Percentiles rank a stretch among this genome's conserved stretches.
These are phyloP conservation scores for Trichoderma pleuroti DNA, from an alignment of 2,329 filamentous ascomycete genomes.

Conservation along the genomic window DNA sequence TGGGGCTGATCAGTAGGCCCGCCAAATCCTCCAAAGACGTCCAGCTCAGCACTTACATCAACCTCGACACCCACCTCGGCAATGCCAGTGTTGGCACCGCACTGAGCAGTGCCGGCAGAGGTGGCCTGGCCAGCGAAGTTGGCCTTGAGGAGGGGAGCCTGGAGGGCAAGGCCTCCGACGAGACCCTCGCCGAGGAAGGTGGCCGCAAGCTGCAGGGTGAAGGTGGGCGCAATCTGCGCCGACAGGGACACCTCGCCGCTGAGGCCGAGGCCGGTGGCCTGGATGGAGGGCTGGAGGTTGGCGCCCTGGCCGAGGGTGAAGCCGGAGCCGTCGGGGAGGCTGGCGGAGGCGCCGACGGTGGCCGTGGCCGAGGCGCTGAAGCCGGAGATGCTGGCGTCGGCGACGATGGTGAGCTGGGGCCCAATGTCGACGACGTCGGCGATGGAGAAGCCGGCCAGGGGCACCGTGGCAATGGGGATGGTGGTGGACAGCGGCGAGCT, in stretches of 20 bases:
- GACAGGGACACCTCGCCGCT: not conserved
- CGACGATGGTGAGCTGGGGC: conserved; percentile 10
- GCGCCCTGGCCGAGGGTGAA: not conserved
- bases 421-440: conserved; percentile 12
- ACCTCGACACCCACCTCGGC: not conserved
- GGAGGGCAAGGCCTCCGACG: not conserved
- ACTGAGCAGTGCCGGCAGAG: not conserved
- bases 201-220: conserved; percentile 10
- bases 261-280: not conserved
- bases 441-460: conserved; percentile 14
- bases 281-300: not conserved
- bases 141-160: not conserved
- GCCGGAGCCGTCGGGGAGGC: conserved; percentile 14
- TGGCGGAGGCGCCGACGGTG: conserved; percentile 4
- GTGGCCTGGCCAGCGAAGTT: not conserved
- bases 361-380: not conserved
- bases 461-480: conserved; percentile 2
- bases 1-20: not conserved
- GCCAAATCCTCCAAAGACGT: conserved; percentile 13
- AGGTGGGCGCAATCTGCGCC: not conserved
- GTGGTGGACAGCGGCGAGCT: not conserved
- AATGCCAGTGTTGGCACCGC: not conserved
- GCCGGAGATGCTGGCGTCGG: conserved; percentile 5
- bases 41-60: conserved; percentile 7
- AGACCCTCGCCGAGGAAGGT: conserved; percentile 16